Evolutionary conservation across 192 early-diverging fungal species (phyloP).

Genomic region (Coemansia sp.): DNA sequence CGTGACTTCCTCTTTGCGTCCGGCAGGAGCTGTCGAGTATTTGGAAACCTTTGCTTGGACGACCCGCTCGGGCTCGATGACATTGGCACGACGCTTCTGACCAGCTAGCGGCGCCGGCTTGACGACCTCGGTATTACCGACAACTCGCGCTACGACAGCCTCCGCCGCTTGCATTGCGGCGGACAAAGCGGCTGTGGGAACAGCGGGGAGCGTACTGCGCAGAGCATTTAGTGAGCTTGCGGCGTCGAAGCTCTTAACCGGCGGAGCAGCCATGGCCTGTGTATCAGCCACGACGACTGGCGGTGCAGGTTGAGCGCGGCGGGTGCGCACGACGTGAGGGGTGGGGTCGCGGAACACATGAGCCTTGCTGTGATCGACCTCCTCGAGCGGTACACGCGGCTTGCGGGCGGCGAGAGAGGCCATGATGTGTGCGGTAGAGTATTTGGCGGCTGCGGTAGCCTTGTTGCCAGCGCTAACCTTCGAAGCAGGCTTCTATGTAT

Average conservation of each 20-base stretch:
- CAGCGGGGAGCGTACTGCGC: constrained; percentile 31
- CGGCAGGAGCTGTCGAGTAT: constrained; percentile 4
- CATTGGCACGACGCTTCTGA: constrained; percentile 36
- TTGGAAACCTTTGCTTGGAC: constrained; percentile 31
- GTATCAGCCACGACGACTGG: not conserved
- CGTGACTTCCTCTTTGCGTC: not conserved
- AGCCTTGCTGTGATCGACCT: constrained; percentile 25
- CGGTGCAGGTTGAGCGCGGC: constrained; percentile 4
- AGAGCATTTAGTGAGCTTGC: constrained; percentile 7
- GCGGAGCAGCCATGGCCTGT: constrained; percentile 3
- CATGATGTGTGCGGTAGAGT: constrained; percentile 22
- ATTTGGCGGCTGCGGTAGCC: constrained; percentile 10
- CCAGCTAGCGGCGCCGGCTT: constrained; percentile 31
- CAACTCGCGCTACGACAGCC: not conserved
- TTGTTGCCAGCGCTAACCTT: constrained; percentile 17
- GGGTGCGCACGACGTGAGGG: constrained; percentile 8
- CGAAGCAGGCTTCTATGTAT: constrained; percentile 17
- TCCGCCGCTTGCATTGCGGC: constrained; percentile 2
- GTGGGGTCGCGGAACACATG: constrained; percentile 47
- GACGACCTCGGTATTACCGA: not conserved
- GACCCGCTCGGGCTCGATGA: constrained; percentile 24
- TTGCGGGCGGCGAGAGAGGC: constrained; percentile 29
- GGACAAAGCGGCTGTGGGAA: constrained; percentile 28
- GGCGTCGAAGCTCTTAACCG: constrained; percentile 9
- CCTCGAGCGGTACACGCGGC: constrained; percentile 38